phyloP scores from a whole-genome alignment of 495 filamentous ascomycete genomes.

The Tetracladium marchalianum region DNA sequence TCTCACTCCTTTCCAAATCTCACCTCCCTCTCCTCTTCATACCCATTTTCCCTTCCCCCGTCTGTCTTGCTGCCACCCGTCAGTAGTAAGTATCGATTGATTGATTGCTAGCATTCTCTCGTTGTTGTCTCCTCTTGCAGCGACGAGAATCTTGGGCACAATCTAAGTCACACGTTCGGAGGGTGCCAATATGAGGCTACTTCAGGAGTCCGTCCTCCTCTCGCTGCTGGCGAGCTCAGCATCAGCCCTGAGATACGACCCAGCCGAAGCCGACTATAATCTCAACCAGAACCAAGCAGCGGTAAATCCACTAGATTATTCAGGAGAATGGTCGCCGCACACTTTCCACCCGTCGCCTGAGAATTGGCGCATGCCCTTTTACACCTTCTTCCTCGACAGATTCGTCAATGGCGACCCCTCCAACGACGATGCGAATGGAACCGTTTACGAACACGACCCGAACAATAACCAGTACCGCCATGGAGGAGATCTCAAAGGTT shows the following conservation, averaged over 20 bases:
- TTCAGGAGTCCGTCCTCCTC: conserved; percentile 4
- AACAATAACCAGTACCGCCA: conserved; percentile 61
- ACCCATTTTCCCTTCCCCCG: no score
- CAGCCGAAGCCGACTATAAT: conserved; percentile 34
- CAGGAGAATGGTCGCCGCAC: conserved; percentile 46
- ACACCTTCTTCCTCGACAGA: conserved; percentile 59
- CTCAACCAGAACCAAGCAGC: conserved; percentile 54
- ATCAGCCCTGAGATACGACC: conserved; percentile 44
- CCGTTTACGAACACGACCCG: conserved; percentile 58
- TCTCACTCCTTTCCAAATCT: no score
- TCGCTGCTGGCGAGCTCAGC: conserved; percentile 23
- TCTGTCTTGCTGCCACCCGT: no score
- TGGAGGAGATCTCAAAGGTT: conserved; percentile 57
- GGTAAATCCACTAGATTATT: conserved; percentile 49
- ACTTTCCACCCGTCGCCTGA: conserved; percentile 47
- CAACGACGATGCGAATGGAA: conserved; percentile 64
- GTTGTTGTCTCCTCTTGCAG: no score
- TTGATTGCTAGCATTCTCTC: no score
- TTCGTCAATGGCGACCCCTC: conserved; percentile 63
- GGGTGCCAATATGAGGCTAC: no score
- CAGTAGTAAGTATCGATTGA: no score
- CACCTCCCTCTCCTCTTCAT: no score
- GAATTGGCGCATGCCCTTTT: conserved; percentile 66
- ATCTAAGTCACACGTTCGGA: no score
- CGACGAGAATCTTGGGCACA: no score